Evolutionary conservation across 495 filamentous ascomycete genomes (phyloP).

Genomic region (Neurospora sp.): DNA sequence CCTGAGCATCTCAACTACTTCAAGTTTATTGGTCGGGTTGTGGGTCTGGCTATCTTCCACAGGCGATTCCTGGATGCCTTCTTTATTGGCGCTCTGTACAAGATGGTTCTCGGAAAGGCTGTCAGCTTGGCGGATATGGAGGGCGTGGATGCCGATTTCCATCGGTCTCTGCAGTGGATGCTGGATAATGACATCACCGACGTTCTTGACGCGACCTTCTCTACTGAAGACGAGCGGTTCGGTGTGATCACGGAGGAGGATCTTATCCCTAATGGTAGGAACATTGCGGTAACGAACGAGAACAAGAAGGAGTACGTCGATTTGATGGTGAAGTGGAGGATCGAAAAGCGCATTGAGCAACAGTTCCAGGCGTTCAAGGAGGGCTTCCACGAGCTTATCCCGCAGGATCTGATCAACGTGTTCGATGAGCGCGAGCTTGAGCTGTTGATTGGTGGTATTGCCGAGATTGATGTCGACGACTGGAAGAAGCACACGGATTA

Average conservation of each 20-base stretch:
- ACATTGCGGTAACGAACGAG: slow-evolving; percentile 93
- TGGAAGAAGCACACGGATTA: slow-evolving; percentile 99
- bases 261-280: slow-evolving; percentile 77
- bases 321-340: slow-evolving; percentile 97
- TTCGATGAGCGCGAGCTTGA: slow-evolving; percentile 98
- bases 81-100: slow-evolving; percentile 99
- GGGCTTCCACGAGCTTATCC: slow-evolving; percentile 96
- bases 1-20: slow-evolving; percentile 99
- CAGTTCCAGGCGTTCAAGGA: slow-evolving; percentile 97
- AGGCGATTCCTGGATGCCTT: slow-evolving; percentile 96
- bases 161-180: slow-evolving; percentile 91
- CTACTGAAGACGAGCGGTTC: slow-evolving; percentile 94
- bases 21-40: slow-evolving; percentile 98
- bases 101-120: slow-evolving; percentile 95
- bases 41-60: slow-evolving; percentile 97
- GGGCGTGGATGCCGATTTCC: slow-evolving; percentile 95
- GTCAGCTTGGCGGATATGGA: slow-evolving; percentile 95
- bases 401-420: slow-evolving; percentile 91
- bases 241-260: slow-evolving; percentile 87
- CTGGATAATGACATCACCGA: slow-evolving; percentile 91
- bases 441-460: slow-evolving; percentile 94
- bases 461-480: slow-evolving; percentile 98
- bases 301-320: slow-evolving; percentile 95
- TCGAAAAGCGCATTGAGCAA: slow-evolving; percentile 93
- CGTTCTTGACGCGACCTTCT: slow-evolving; percentile 87